Base-by-base conservation (phyloP, 306 rosid species). In the Lathyrus aphaca region DNA sequence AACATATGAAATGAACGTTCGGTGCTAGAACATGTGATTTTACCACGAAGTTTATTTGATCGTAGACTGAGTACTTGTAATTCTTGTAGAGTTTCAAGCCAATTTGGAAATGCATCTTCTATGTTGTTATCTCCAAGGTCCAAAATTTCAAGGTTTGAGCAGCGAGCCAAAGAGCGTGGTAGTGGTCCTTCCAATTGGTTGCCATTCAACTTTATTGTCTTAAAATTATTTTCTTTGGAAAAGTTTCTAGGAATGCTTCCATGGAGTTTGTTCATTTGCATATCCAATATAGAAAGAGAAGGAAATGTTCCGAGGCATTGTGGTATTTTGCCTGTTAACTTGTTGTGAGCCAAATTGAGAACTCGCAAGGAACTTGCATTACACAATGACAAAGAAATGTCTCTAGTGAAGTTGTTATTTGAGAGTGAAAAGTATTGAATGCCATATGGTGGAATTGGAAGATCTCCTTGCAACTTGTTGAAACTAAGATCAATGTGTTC, bases 1-100 rank as follows among this genome's bases (percentile, higher is more conserved):
- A 81, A 38, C 27, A n/a, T 57, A 0, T 59, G 32, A 59, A 83
- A 83, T 1, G 76, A 10, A 27, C 42, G 13, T 0, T 38, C 58
- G 25, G 58, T n/a, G 2, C 25, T 51, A 4, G 64, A 42, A 54
- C 32, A 13, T 1, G n/a, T 10, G 21, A 86, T 80, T 35, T 5
- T 5, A 43, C 88, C 91, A 68, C 58, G n/a, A 25, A 86, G 58
- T 13, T 29, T 80, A 8, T 83, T 86, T 12, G 80, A 66, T 5
- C 82, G 15, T 17, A 86, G 62, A 17, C 57, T 39, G 18, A 86
- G 82, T n/a, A n/a, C n/a, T n/a, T n/a, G n/a, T n/a, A n/a, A n/a
- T n/a, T n/a, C n/a, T n/a, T n/a, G n/a, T n/a, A n/a, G n/a, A n/a
- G n/a, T n/a, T n/a, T n/a, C n/a, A n/a, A n/a, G n/a, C n/a, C n/a